These are phyloP conservation scores for Zhuliangozyma parablackwelliae DNA, from an alignment of 1,139 yeast genomes.

Conservation along the genomic window DNA sequence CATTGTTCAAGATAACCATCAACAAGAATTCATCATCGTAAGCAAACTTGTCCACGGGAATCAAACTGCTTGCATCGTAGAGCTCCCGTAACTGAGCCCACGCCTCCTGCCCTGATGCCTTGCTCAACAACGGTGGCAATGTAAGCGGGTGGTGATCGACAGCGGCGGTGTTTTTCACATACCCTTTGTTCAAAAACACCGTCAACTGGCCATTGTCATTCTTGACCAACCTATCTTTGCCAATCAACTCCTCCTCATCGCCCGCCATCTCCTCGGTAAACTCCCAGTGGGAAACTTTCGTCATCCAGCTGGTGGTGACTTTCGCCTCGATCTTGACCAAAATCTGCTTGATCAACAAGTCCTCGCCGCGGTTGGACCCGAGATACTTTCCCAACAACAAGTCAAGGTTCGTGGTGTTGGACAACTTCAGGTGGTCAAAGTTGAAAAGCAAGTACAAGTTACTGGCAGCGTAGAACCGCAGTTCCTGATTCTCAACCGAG, in stretches of 20 bases:
- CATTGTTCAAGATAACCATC: constrained; percentile 54
- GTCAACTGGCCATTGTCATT: constrained; percentile 33
- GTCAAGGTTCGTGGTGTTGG: constrained; percentile 25
- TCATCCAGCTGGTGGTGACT: constrained; percentile 53
- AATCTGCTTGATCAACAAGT: constrained; percentile 54
- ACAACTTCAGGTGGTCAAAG: constrained; percentile 42
- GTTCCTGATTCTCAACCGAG: constrained; percentile 12
- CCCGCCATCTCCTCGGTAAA: constrained; percentile 39
- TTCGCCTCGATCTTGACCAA: constrained; percentile 54
- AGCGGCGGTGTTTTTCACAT: constrained; percentile 38
- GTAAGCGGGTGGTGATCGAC: constrained; percentile 4
- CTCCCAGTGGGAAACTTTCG: constrained; percentile 62
- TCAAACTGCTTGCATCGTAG: constrained; percentile 11
- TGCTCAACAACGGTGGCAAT: constrained; percentile 7
- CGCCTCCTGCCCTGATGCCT: constrained; percentile 1
- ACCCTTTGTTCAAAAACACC: constrained; percentile 51
- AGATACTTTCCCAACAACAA: constrained; percentile 29
- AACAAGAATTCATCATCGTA: constrained; percentile 65
- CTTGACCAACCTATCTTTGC: constrained; percentile 43
- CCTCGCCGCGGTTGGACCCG: constrained; percentile 63
- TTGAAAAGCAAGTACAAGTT: constrained; percentile 43
- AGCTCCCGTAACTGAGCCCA: constrained; percentile 22
- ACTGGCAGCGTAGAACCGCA: constrained; percentile 40
- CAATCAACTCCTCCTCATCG: constrained; percentile 40
- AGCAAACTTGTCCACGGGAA: constrained; percentile 12